Base-by-base conservation (phyloP, 768 basidiomycete genomes). In the Rhodosporidiobolus sp. region DNA sequence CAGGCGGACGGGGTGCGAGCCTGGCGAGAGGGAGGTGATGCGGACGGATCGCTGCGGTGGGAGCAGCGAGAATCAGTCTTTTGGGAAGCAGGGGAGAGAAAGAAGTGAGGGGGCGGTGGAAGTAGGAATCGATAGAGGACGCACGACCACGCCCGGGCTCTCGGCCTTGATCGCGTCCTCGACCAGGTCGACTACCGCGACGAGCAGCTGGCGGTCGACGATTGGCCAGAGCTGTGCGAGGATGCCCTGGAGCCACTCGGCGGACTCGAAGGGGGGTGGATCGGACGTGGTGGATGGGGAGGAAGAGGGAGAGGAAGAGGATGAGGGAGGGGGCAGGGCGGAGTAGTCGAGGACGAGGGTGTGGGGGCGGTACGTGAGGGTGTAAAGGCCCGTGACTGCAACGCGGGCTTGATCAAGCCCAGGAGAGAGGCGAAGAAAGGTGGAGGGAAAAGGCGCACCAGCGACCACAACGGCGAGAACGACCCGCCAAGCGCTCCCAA, bases 101-200 rank as follows among this genome's bases (percentile, higher is more conserved):
- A 28, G 52, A 28, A 26, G n/a, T 4, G 19, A 19, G 4, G 46
- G 22, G 32, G 30, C 35, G 7, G n/a, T 0, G 45, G 22, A 28
- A 12, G 38, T n/a, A n/a, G n/a, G n/a, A n/a, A n/a, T n/a, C n/a
- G n/a, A n/a, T n/a, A n/a, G n/a, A n/a, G 17, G 34, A 59, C 66
- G 58, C 52, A 68, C 67, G 0, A 69, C 54, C 1, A 69, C n/a
- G 1, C 43, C 26, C 24, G 67, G 67, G 20, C 24, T 34, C 24
- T 48, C 32, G 10, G 35, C 54, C 24, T 56, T 62, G 24, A 69
- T 45, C 30, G 61, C 60, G n/a, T 69, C 67, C 55, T 69, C 67
- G 32, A 69, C 30, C 46, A 69, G n/a, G 26, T 69, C 67, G 6
- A 63, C 24, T 5, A 43, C 53, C 1, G 61, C 61, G 19, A 63